Percentiles rank a stretch among this genome's conserved stretches.
Conservation (phyloP, 2,329 filamentous ascomycete genomes). For the Fusarium armeniacum region DNA sequence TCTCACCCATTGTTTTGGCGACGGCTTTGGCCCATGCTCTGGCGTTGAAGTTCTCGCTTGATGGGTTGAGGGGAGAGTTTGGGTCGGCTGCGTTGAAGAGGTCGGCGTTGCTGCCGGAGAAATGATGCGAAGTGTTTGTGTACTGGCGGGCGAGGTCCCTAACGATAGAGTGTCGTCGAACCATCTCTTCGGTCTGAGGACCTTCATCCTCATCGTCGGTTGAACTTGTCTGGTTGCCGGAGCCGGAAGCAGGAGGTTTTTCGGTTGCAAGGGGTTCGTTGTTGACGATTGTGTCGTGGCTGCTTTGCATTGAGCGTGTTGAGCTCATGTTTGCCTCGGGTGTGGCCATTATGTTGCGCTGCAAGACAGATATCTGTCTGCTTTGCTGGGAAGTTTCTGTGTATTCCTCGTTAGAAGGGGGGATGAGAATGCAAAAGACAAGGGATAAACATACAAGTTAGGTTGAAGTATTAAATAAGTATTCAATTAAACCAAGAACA, state of each 20-base stretch:
- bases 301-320: slow-evolving; percentile 32
- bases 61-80: slow-evolving; percentile 64
- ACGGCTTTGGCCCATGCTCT: slow-evolving; percentile 55
- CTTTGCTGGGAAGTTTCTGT: slow-evolving; percentile 4
- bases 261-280: slow-evolving; percentile 25
- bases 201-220: slow-evolving; percentile 25
- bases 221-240: slow-evolving; percentile 16
- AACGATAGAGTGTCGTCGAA: slow-evolving; percentile 42
- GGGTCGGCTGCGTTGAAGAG: slow-evolving; percentile 39
- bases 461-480: slow-evolving; percentile 25
- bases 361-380: neutral
- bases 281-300: slow-evolving; percentile 39
- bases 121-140: slow-evolving; percentile 35
- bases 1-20: slow-evolving; percentile 44
- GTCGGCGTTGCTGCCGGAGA: slow-evolving; percentile 32
- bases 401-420: slow-evolving; percentile 1
- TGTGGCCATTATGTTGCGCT: slow-evolving; percentile 23
- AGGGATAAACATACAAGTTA: slow-evolving; percentile 13
- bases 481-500: slow-evolving; percentile 13
- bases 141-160: slow-evolving; percentile 38
- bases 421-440: no score
- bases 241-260: slow-evolving; percentile 10
- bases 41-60: slow-evolving; percentile 64
- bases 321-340: slow-evolving; percentile 24
- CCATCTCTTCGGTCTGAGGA: slow-evolving; percentile 28